A percentile compares a stretch with the other conserved stretches of the same genome.
These are phyloP conservation scores for Talaromyces sp. DNA, from an alignment of 2,329 filamentous ascomycete species.

Conservation along the genomic window DNA sequence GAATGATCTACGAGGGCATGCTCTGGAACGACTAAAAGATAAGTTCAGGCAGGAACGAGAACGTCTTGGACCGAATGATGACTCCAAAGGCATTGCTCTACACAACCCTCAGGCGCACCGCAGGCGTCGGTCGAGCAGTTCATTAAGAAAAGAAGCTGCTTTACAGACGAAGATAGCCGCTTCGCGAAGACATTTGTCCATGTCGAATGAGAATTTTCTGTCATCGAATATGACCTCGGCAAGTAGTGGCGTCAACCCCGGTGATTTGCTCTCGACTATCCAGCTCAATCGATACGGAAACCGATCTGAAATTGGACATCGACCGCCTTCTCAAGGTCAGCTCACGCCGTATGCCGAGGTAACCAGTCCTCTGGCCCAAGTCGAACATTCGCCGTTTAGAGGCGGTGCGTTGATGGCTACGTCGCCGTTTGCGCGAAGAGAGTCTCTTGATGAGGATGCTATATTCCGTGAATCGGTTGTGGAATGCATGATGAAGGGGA, in stretches of 20 bases:
- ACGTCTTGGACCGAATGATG: conserved; percentile 73
- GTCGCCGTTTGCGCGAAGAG: conserved; percentile 62
- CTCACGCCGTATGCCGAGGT: conserved; percentile 28
- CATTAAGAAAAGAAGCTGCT: conserved; percentile 73
- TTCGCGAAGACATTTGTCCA: conserved; percentile 34
- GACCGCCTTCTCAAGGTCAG: conserved; percentile 10
- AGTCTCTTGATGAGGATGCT: conserved; percentile 81
- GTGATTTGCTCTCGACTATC: conserved; percentile 76
- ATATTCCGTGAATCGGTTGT: conserved; percentile 86
- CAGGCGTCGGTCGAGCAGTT: conserved; percentile 68
- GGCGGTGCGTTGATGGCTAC: conserved; percentile 27
- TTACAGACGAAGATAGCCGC: conserved; percentile 61
- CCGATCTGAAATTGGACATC: conserved; percentile 38
- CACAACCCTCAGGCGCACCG: conserved; percentile 72
- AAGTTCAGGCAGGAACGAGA: conserved; percentile 87
- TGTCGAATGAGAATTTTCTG: conserved; percentile 16
- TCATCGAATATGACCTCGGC: conserved; percentile 15
- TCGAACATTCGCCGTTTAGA: conserved; percentile 38
- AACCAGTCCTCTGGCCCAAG: conserved; percentile 35
- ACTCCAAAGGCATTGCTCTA: conserved; percentile 87
- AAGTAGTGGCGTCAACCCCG: conserved; percentile 57
- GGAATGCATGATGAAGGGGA: conserved; percentile 92
- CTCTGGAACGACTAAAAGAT: conserved; percentile 80
- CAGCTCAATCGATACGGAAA: conserved; percentile 64
- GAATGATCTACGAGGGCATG: conserved; percentile 80